Conservation (phyloP, 1,284 basidiomycete genomes). For the Ganoderma multipileum region DNA sequence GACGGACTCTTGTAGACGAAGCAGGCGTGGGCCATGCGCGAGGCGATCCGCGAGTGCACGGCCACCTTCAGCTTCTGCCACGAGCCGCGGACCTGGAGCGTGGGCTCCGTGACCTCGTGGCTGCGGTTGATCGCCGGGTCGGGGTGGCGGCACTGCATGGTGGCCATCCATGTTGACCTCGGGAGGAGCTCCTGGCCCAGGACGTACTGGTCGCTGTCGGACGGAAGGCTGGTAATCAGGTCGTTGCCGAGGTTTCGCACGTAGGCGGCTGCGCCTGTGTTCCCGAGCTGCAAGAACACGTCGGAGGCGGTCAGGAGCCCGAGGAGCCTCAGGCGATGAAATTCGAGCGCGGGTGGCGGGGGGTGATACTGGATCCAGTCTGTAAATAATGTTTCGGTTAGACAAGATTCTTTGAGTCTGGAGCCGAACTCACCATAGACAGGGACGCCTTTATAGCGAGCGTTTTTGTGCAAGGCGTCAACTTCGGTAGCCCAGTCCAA, state of each 20-base stretch:
- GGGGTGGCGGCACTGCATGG: constrained; percentile 29
- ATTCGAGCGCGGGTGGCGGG: constrained; percentile 21
- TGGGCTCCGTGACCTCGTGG: constrained; percentile 17
- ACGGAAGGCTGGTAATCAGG: constrained; percentile 17
- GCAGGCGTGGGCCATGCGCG: constrained; percentile 32
- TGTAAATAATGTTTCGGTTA: background rate
- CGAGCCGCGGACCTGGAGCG: constrained; percentile 35
- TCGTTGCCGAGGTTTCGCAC: constrained; percentile 24
- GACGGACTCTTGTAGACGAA: constrained; percentile 34
- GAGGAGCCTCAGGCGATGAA: constrained; percentile 27
- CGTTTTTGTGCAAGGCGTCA: constrained; percentile 27
- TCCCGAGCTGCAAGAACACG: constrained; percentile 31
- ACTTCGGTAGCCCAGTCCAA: constrained; percentile 28
- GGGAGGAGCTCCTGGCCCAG: constrained; percentile 22
- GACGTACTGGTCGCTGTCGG: constrained; percentile 13
- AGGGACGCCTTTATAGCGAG: constrained; percentile 14
- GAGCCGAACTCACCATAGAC: constrained; percentile 15
- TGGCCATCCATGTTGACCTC: background rate
- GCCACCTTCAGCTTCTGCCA: constrained; percentile 36
- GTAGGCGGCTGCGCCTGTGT: constrained; percentile 33
- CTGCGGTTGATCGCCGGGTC: constrained; percentile 29
- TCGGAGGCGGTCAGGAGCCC: constrained; percentile 28
- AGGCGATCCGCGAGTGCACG: constrained; percentile 24
- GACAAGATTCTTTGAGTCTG: no score
- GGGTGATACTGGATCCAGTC: constrained; percentile 24